These are phyloP conservation scores for Isatis lusitanica DNA, from an alignment of 441 rosid genomes.

Conservation along the genomic window DNA sequence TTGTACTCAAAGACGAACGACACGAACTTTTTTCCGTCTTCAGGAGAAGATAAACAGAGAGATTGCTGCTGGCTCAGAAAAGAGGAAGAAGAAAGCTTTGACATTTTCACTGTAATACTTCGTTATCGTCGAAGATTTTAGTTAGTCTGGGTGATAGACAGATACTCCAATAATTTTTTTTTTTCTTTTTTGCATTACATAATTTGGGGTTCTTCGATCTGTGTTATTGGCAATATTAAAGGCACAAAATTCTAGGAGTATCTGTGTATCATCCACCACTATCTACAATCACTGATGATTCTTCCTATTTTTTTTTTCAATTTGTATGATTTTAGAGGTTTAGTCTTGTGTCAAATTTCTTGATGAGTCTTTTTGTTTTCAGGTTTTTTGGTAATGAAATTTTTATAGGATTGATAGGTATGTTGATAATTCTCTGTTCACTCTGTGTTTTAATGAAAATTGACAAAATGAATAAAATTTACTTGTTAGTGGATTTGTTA, in stretches of 20 bases:
- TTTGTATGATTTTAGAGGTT: background rate
- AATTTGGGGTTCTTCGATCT: background rate
- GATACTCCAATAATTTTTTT: background rate
- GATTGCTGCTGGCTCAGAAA: background rate
- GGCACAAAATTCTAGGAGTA: background rate
- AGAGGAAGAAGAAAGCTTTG: background rate
- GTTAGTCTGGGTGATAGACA: background rate
- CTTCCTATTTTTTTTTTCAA: background rate
- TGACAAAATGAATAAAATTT: background rate
- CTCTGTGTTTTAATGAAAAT: background rate
- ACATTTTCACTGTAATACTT: background rate
- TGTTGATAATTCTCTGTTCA: background rate
- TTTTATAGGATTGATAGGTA: background rate
- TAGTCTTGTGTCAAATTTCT: background rate
- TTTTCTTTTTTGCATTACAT: background rate
- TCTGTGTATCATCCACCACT: background rate
- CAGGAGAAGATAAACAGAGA: too few relatives aligned
- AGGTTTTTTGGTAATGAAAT: background rate
- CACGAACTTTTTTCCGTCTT: background rate
- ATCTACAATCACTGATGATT: background rate
- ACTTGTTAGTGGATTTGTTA: slow-evolving; percentile 29
- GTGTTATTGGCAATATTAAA: background rate
- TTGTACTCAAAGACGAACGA: background rate
- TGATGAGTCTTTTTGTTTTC: background rate
- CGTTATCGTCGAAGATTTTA: background rate